A percentile compares a stretch with the other conserved stretches of the same genome.
These are phyloP conservation scores for Poronia punctata DNA, from an alignment of 495 filamentous ascomycete species.

Conservation along the genomic window DNA sequence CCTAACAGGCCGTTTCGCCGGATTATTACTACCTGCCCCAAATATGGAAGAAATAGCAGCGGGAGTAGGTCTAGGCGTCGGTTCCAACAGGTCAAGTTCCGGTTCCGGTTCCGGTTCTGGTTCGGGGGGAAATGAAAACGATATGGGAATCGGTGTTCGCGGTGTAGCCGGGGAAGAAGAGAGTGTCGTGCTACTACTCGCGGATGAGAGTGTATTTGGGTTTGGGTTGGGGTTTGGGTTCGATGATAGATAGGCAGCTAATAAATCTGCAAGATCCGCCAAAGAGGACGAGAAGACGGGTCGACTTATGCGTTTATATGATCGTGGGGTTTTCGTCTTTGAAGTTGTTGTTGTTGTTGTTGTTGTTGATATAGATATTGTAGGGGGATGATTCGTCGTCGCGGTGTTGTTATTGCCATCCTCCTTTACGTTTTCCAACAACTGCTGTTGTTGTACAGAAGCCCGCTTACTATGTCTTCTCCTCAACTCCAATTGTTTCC, in stretches of 20 bases:
- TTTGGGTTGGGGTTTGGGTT: constrained; percentile 10
- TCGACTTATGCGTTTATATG: constrained; percentile 31
- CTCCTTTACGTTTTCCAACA: too few species aligned
- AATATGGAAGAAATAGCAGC: constrained; percentile 5
- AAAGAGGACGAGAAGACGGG: constrained; percentile 27
- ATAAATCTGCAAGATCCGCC: constrained; percentile 24
- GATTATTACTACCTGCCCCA: constrained; percentile 6
- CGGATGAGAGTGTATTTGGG: constrained; percentile 22
- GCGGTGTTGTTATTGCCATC: too few species aligned
- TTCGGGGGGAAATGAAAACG: constrained; percentile 22
- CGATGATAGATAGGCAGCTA: constrained; percentile 22
- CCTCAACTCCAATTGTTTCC: constrained; percentile 28
- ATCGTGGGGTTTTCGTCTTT: constrained; percentile 20
- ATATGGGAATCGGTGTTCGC: constrained; percentile 8
- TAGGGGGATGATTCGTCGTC: too few species aligned
- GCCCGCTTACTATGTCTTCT: constrained; percentile 30
- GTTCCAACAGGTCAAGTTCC: constrained; percentile 31
- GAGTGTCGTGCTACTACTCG: too few species aligned
- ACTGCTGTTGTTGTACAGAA: constrained; percentile 11
- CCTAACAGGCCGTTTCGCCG: constrained; percentile 12
- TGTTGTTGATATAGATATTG: too few species aligned
- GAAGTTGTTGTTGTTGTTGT: constrained; percentile 8
- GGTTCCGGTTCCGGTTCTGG: constrained; percentile 17
- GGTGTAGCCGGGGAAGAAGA: constrained; percentile 5
- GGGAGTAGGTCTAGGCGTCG: constrained; percentile 19